Base-by-base conservation (phyloP, 1,139 yeast species). In the Candida sp. region DNA sequence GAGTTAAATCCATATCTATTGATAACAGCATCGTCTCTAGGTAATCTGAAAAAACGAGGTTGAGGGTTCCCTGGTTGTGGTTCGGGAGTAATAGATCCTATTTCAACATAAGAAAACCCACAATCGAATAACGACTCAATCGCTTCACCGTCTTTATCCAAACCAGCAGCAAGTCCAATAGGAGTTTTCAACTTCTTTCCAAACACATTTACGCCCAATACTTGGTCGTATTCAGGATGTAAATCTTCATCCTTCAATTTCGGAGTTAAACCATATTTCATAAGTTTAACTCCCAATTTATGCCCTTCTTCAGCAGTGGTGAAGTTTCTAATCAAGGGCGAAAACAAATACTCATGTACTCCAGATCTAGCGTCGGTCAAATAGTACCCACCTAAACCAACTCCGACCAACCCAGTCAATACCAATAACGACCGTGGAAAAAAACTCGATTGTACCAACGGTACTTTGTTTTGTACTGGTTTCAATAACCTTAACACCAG, bases 1-100 rank as follows among this genome's bases (percentile, higher is more conserved):
- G 97, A 89, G 60, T 93, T 91, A 75, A 93, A 91, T 1, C 99
- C 99, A 58, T 91, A 91, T 49, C 98, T 75, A 66, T 91, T 91
- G 54, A 91, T 89, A 36, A 90, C 96, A 2, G 97, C 97, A 43
- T 81, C 85, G 61, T 93, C 98, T 50, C 80, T 72, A 7, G 87
- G 82, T 46, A 93, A 73, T 56, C 99, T 78, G 70, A 90, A 91
- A 57, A 91, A 88, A 49, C 99, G 75, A 15, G 98, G 98, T 55
- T 70, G 64, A 6, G 97, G 96, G 66, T 91, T 91, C 36, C 99
- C 99, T 6, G 95, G 91, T 66, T 91, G 97, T 0, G 97, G 87
- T 50, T 77, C 73, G 3, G 99, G 98, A 4, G 99, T 91, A 39
- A 93, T 82, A 2, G 96, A 87, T 1, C 99, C 99, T 44, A 93